phyloP scores from a whole-genome alignment of 2,329 filamentous ascomycete species.

The Didymella keratinophila region DNA sequence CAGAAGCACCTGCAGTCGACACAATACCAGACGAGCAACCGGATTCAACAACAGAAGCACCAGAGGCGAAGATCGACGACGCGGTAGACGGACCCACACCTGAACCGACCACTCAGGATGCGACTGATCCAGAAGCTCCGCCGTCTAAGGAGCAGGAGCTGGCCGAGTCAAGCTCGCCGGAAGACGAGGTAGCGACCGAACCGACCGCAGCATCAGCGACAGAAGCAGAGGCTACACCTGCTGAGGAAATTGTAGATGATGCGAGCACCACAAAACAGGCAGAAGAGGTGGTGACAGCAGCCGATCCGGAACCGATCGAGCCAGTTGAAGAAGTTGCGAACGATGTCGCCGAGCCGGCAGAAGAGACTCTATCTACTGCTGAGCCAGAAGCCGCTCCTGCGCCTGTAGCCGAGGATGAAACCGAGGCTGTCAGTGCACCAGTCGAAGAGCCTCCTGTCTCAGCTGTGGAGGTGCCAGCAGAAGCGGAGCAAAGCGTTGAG shows the following conservation, averaged over 20 bases:
- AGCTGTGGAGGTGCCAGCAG: slow-evolving; percentile 4
- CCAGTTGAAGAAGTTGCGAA: slow-evolving; percentile 2
- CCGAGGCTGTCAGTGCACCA: slow-evolving; percentile 6
- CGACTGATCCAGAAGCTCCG: slow-evolving; percentile 12
- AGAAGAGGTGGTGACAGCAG: slow-evolving; percentile 7
- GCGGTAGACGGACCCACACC: slow-evolving; percentile 29
- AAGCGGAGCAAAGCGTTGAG: slow-evolving; percentile 6
- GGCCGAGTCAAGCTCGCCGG: slow-evolving; percentile 7
- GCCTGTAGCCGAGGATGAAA: slow-evolving; percentile 8
- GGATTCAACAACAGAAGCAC: slow-evolving; percentile 28
- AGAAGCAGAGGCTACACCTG: neutral
- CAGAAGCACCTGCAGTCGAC: slow-evolving; percentile 30
- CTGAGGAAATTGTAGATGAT: slow-evolving; percentile 1
- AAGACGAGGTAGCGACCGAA: slow-evolving; percentile 21
- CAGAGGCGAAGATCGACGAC: slow-evolving; percentile 30
- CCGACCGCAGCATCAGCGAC: slow-evolving; percentile 1
- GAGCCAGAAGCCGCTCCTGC: slow-evolving; percentile 5
- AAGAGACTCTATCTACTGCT: neutral
- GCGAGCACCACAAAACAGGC: neutral
- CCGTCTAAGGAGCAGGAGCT: slow-evolving; percentile 15
- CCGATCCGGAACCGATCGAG: slow-evolving; percentile 5
- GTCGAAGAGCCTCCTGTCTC: neutral
- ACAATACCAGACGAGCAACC: slow-evolving; percentile 26
- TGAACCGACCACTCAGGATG: slow-evolving; percentile 25
- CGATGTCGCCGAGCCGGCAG: slow-evolving; percentile 1